Conservation (phyloP, 2,329 filamentous ascomycete species). For the Colletotrichum destructivum region DNA sequence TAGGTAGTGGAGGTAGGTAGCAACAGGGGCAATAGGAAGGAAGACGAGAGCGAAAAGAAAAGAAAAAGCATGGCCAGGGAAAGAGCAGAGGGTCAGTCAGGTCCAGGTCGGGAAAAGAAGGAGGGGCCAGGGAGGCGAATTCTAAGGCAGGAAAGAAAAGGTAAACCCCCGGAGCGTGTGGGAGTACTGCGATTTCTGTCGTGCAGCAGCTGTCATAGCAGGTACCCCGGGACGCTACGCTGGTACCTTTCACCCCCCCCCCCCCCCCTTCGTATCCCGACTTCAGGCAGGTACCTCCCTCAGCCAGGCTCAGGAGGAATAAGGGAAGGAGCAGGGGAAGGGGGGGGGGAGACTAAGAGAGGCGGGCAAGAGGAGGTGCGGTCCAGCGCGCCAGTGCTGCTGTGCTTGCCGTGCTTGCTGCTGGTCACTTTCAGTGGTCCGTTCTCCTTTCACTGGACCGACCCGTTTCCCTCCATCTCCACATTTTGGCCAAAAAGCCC, state of each 20-base stretch:
- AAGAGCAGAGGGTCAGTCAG: constrained; percentile 1
- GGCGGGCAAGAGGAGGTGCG: neutral
- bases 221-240: constrained; percentile 11
- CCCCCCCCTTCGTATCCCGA: too few species aligned
- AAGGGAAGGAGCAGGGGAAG: neutral
- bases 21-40: neutral
- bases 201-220: constrained; percentile 23
- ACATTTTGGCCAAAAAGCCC: constrained; percentile 42
- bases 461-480: constrained; percentile 41
- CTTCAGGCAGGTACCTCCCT: neutral
- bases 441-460: constrained; percentile 30
- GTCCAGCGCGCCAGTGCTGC: neutral
- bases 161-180: constrained; percentile 7
- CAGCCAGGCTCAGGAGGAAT: constrained; percentile 1
- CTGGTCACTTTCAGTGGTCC: neutral
- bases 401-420: neutral
- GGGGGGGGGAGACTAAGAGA: neutral
- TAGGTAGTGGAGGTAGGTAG: neutral
- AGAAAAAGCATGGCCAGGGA: constrained; percentile 12
- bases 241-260: constrained; percentile 2
- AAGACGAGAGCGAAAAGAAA: constrained; percentile 1
- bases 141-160: constrained; percentile 7
- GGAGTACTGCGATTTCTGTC: constrained; percentile 24
- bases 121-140: constrained; percentile 5
- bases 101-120: constrained; percentile 1